Base-by-base conservation (phyloP, 768 basidiomycete species). In the Phylloporus sp. region DNA sequence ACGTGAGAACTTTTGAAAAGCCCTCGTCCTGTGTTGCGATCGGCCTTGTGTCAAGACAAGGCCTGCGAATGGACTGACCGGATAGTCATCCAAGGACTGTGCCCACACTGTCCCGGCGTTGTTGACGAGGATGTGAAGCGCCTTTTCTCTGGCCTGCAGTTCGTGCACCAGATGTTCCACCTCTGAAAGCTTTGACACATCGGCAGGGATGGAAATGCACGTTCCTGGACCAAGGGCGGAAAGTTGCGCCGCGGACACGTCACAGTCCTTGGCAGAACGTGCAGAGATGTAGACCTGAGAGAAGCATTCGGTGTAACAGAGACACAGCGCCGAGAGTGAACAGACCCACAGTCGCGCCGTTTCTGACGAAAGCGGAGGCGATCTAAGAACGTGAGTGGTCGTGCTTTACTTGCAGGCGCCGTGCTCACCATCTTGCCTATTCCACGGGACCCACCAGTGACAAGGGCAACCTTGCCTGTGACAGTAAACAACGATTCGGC, bases 391-490 rank as follows among this genome's bases (percentile, higher is more conserved):
- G 35, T 53, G 48, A 59, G 23, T 35, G 8, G 5, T 55, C 46
- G 17, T n/a, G 17, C 18, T 28, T 24, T 33, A 36, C 33, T 32
- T 27, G 42, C 10, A 34, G 32, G 20, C 3, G 10, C 37, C 14
- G 26, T 14, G 62, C 69, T 50, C 40, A 75, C 79, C 79, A 80
- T 81, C 67, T 80, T 82, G 5, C 84, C 82, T 24, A 84, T 74
- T 6, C 83, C 83, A 47, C 79, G 69, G 23, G 77, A 80, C 10
- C 83, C 84, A 7, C 84, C 84, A 4, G 82, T 84, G 31, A 83
- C 72, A 20, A 86, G 69, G 5, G 82, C 80, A 14, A 77, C 69
- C 49, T 75, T 79, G 21, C 67, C 76, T 27, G 71, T 60, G 46
- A 83, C 79, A 49, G 69, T 55, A 58, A 82, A 83, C 15, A 79